These are phyloP conservation scores for Zymoseptoria crescenta DNA, from an alignment of 2,329 filamentous ascomycete genomes.

Conservation along the genomic window DNA sequence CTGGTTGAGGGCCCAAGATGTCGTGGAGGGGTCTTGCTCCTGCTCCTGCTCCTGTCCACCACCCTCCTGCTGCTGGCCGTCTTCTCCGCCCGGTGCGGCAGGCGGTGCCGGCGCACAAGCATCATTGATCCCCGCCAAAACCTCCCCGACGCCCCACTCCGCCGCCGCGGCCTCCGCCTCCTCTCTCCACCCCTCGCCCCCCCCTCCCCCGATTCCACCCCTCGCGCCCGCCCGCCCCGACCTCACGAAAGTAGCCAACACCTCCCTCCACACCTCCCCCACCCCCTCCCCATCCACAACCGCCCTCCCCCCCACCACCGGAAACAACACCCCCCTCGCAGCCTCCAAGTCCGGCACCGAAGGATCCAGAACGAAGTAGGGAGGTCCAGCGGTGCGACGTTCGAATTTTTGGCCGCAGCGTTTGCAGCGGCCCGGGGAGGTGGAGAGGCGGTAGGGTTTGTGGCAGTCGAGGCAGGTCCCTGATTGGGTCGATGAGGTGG, in stretches of 20 bases:
- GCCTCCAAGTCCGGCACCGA: slow-evolving; percentile 3
- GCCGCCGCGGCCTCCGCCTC: neutral
- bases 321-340: slow-evolving; percentile 8
- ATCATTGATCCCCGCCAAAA: neutral
- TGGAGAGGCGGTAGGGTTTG: slow-evolving; percentile 3
- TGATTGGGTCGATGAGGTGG: no score
- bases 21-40: neutral
- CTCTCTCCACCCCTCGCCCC: neutral
- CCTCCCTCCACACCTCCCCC: neutral
- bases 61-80: neutral
- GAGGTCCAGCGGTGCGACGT: slow-evolving; percentile 7
- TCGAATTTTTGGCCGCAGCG: slow-evolving; percentile 12
- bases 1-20: slow-evolving; percentile 7
- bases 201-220: neutral
- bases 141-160: neutral
- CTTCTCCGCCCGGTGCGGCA: no score
- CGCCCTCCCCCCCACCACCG: neutral
- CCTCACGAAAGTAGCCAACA: neutral
- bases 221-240: no score
- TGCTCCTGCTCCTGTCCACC: neutral
- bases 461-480: slow-evolving; percentile 3
- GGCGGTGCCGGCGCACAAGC: neutral
- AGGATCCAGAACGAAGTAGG: slow-evolving; percentile 7
- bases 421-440: slow-evolving; percentile 6
- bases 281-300: neutral